phyloP scores from a whole-genome alignment of 371 early-diverging fungal species.

The Rhizopus delemar region DNA sequence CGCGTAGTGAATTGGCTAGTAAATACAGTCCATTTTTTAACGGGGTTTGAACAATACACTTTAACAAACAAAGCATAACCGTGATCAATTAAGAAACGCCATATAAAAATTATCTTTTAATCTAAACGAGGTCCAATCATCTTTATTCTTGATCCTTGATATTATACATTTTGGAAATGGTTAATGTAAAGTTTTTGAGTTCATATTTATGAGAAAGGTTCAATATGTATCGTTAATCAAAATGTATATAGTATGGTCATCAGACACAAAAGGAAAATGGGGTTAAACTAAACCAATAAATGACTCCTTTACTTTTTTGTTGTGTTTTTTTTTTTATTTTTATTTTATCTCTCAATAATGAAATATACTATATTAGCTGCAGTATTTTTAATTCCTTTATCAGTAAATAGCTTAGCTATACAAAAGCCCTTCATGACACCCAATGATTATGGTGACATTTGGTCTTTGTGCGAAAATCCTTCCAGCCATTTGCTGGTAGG shows the following conservation, averaged over 20 bases:
- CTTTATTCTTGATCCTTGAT: no score
- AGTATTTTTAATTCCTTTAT: not conserved
- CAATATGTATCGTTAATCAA: no score
- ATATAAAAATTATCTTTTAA: no score
- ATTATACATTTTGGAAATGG: no score
- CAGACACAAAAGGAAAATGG: not conserved
- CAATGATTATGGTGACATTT: slow-evolving; percentile 44
- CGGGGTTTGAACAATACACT: no score
- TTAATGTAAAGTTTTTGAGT: no score
- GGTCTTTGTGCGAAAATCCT: slow-evolving; percentile 46
- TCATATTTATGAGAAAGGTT: no score
- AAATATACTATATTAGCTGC: not conserved
- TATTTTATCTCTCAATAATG: not conserved
- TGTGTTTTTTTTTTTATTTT: not conserved
- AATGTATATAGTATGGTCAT: no score
- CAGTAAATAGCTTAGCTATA: not conserved
- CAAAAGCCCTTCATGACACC: slow-evolving; percentile 27
- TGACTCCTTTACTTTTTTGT: not conserved
- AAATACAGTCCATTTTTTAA: no score
- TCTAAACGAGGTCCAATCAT: no score
- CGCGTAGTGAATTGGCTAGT: not conserved
- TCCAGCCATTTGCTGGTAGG: slow-evolving; percentile 36
- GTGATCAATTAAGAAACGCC: no score
- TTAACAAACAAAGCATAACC: no score
- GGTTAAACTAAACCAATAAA: not conserved